Evolutionary conservation across 768 basidiomycete species (phyloP).

Genomic region (Lentinula guzmanii): DNA sequence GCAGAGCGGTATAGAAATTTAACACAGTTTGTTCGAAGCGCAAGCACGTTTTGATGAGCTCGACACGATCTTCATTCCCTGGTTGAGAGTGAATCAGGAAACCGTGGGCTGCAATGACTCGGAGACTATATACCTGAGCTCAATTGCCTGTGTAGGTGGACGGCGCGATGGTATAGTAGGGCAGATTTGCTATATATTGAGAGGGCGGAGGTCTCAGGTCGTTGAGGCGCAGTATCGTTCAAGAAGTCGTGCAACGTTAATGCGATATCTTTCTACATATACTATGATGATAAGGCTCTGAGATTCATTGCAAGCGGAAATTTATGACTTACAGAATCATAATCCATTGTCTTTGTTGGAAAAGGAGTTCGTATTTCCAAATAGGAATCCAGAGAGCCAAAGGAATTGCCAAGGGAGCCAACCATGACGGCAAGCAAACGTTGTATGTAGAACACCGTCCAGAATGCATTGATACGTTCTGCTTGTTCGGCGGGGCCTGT

Average conservation of each 20-base stretch:
- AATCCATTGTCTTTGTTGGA: background rate
- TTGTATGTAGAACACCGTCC: background rate
- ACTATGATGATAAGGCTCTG: background rate
- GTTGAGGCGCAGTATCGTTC: background rate
- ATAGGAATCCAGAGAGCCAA: background rate
- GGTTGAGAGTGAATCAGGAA: background rate
- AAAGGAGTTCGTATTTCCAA: background rate
- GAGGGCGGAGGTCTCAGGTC: background rate
- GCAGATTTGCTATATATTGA: background rate
- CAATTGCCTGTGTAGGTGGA: background rate
- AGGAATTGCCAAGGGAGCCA: background rate
- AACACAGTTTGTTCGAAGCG: background rate
- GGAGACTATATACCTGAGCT: background rate
- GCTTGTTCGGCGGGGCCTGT: background rate
- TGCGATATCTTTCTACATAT: background rate
- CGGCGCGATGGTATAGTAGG: background rate
- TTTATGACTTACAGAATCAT: background rate
- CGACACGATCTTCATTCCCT: background rate
- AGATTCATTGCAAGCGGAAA: background rate
- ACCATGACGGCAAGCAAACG: background rate
- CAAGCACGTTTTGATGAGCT: background rate
- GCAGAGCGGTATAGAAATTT: background rate
- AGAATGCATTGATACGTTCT: background rate
- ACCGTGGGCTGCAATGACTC: background rate
- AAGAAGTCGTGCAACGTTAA: background rate